Conservation (phyloP, 2,329 filamentous ascomycete genomes). For the Leptographium radiaticola region DNA sequence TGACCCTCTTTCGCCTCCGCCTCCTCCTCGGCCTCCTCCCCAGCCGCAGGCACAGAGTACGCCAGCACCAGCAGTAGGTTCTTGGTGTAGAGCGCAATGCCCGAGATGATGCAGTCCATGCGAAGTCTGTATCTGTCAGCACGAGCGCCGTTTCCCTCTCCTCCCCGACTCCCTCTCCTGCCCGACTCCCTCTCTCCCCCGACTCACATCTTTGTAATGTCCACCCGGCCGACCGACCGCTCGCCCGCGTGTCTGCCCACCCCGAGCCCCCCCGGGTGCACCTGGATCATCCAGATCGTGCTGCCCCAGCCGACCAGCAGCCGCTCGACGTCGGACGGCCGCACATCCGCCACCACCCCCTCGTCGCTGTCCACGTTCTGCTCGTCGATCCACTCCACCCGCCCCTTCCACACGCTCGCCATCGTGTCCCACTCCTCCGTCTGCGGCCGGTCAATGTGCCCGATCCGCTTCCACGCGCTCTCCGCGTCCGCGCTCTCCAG, state of each 20-base stretch:
- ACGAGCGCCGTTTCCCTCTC: background rate
- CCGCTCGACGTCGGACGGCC: conserved; percentile 45
- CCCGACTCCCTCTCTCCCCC: background rate
- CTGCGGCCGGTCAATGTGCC: conserved; percentile 79
- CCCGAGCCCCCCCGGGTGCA: conserved; percentile 62
- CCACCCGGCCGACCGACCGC: conserved; percentile 63
- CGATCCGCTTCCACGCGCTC: conserved; percentile 86
- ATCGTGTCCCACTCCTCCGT: conserved; percentile 88
- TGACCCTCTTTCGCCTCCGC: conserved; percentile 12
- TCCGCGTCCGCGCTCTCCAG: conserved; percentile 66
- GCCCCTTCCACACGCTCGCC: conserved; percentile 88
- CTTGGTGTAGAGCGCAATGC: conserved; percentile 90
- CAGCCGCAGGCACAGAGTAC: conserved; percentile 64
- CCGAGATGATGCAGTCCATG: conserved; percentile 96
- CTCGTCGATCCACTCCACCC: conserved; percentile 88
- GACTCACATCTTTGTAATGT: conserved; percentile 83
- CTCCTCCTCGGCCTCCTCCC: conserved; percentile 43
- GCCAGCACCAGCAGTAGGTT: conserved; percentile 83
- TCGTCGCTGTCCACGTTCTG: conserved; percentile 63
- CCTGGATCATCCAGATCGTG: conserved; percentile 89
- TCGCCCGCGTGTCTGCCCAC: conserved; percentile 55
- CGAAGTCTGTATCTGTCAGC: conserved; percentile 47
- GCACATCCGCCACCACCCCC: conserved; percentile 22
- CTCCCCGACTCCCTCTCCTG: background rate
- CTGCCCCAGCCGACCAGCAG: conserved; percentile 91